phyloP scores from a whole-genome alignment of 768 basidiomycete species.

The Hypholoma fasciculare region DNA sequence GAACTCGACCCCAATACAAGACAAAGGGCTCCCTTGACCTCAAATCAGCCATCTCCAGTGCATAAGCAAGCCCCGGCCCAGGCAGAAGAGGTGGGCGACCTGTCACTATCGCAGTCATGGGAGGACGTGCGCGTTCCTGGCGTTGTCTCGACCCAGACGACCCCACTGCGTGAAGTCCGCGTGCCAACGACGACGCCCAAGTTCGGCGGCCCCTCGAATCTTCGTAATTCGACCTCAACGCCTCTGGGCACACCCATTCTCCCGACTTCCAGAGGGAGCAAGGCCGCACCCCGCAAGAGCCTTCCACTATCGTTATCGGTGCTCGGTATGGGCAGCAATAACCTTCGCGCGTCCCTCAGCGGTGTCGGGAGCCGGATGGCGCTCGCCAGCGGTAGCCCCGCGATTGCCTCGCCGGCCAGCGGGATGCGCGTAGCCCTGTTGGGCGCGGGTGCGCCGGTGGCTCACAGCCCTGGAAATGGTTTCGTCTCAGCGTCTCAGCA shows the following conservation, averaged over 20 bases:
- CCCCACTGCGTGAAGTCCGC: slow-evolving; percentile 24
- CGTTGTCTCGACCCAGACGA: slow-evolving; percentile 22
- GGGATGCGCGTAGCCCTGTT: slow-evolving; percentile 12
- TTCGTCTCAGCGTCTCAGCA: slow-evolving; percentile 54
- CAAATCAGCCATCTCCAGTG: slow-evolving; percentile 11
- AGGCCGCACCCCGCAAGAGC: slow-evolving; percentile 30
- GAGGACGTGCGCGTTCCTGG: slow-evolving; percentile 48
- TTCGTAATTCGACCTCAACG: slow-evolving; percentile 18
- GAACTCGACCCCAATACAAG: slow-evolving; percentile 15
- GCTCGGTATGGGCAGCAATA: slow-evolving; percentile 15
- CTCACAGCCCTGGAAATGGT: slow-evolving; percentile 22
- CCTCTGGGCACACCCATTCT: slow-evolving; percentile 18
- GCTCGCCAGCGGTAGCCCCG: slow-evolving; percentile 17
- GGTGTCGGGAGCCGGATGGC: slow-evolving; percentile 26
- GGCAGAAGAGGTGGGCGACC: slow-evolving; percentile 23
- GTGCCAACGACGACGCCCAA: slow-evolving; percentile 28
- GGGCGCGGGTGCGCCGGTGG: slow-evolving; percentile 10
- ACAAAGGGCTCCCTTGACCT: slow-evolving; percentile 7
- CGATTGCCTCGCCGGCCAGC: slow-evolving; percentile 28
- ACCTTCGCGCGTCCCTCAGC: slow-evolving; percentile 23
- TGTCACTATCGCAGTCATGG: slow-evolving; percentile 59
- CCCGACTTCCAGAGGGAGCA: slow-evolving; percentile 20
- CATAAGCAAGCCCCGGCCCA: slow-evolving; percentile 4
- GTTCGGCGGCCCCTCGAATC: slow-evolving; percentile 30
- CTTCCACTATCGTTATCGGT: slow-evolving; percentile 21